These are phyloP conservation scores for Royoungia palumana DNA, from an alignment of 768 basidiomycete species.

Conservation along the genomic window DNA sequence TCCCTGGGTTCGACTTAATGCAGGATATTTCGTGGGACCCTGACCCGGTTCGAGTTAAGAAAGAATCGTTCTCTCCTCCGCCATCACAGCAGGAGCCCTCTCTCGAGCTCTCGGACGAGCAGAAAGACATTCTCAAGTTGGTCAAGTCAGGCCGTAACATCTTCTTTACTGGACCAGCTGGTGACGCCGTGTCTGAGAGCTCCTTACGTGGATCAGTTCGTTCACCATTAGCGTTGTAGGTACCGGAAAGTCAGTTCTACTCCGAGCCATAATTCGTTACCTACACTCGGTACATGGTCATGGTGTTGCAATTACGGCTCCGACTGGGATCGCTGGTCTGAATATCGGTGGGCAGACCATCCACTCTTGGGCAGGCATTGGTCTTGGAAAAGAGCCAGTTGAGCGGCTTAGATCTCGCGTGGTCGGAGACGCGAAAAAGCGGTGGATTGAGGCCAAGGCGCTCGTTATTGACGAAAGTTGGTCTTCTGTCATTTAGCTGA, in stretches of 20 bases:
- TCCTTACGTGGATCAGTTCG: not conserved
- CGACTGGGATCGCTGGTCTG: constrained; percentile 62
- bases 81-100: constrained; percentile 2
- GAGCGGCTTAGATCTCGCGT: constrained; percentile 41
- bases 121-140: constrained; percentile 37
- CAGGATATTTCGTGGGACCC: not conserved
- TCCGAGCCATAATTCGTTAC: constrained; percentile 54
- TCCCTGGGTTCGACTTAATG: not conserved
- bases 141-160: constrained; percentile 56
- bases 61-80: not conserved
- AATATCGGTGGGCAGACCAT: constrained; percentile 71
- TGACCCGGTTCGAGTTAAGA: not conserved
- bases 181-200: constrained; percentile 31
- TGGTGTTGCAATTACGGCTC: constrained; percentile 59
- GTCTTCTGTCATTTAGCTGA: not conserved
- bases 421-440: constrained; percentile 19
- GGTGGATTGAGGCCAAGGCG: constrained; percentile 52
- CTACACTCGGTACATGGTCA: constrained; percentile 31
- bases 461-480: constrained; percentile 74
- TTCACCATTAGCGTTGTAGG: constrained; percentile 30
- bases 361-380: constrained; percentile 65
- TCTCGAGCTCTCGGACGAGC: constrained; percentile 37
- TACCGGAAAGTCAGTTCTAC: constrained; percentile 70
- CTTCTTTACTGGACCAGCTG: constrained; percentile 76
- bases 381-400: constrained; percentile 50